A percentile compares a stretch with the other conserved stretches of the same genome.
phyloP scores from a whole-genome alignment of 140 eudicot species.

The Anethum foeniculum region DNA sequence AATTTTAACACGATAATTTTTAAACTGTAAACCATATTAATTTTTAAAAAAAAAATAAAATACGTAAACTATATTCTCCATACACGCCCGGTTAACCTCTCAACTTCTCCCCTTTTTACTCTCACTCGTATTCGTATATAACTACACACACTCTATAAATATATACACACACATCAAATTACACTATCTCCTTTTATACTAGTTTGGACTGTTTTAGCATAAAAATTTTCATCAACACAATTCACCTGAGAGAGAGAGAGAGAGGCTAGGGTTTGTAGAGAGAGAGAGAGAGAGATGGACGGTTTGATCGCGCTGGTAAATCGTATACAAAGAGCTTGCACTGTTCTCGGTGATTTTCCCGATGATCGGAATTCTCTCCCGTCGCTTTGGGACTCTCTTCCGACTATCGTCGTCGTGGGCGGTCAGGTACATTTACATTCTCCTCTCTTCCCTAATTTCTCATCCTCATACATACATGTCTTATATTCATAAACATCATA shows the following conservation, averaged over 20 bases:
- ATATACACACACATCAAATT: neutral
- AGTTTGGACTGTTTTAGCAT: neutral
- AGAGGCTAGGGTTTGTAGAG: constrained; percentile 28
- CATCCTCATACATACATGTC: neutral
- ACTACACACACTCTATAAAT: neutral
- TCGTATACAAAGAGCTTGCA: constrained; percentile 50
- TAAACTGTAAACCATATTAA: no score
- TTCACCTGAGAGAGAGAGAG: neutral
- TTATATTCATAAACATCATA: neutral
- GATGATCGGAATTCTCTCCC: constrained; percentile 40
- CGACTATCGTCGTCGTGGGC: constrained; percentile 63
- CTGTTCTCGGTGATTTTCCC: constrained; percentile 50
- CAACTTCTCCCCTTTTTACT: neutral
- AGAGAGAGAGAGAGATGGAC: constrained; percentile 29
- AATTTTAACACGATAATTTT: no score
- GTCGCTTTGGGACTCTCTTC: constrained; percentile 66
- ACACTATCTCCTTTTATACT: neutral
- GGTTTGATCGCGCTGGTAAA: constrained; percentile 42
- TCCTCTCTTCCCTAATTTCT: neutral
- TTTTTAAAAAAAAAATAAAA: no score
- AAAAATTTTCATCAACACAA: neutral
- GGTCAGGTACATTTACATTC: constrained; percentile 49
- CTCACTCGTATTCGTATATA: neutral
- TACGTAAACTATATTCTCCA: neutral
- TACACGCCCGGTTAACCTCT: neutral